Conservation (phyloP, 2,329 filamentous ascomycete genomes). For the Plenodomus biglobosus region DNA sequence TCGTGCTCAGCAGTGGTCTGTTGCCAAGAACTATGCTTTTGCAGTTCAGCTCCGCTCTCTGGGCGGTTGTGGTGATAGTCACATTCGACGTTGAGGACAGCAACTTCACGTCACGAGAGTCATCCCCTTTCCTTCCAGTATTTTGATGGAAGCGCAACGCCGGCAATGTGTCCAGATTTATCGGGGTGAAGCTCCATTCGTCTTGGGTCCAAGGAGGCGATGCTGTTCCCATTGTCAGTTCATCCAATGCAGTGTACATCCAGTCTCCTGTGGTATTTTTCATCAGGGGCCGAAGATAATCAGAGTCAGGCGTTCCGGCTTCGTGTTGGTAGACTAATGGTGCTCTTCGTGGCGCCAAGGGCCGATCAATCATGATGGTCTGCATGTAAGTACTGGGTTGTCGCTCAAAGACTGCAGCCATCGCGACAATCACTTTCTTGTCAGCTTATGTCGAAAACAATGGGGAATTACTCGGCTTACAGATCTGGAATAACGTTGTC, state of each 20-base stretch:
- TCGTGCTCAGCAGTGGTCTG: neutral
- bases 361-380: neutral
- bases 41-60: neutral
- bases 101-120: neutral
- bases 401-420: slow-evolving; percentile 9
- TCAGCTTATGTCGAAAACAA: neutral
- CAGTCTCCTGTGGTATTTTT: slow-evolving; percentile 3
- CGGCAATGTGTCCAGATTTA: neutral
- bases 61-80: slow-evolving; percentile 1
- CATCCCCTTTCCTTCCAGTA: neutral
- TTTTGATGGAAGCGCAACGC: neutral
- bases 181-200: slow-evolving; percentile 9
- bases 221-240: slow-evolving; percentile 1
- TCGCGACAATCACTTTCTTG: slow-evolving; percentile 5
- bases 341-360: neutral
- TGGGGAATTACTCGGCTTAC: neutral
- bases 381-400: slow-evolving; percentile 3
- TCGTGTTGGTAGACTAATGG: slow-evolving; percentile 2
- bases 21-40: neutral
- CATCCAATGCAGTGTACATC: slow-evolving; percentile 7
- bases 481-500: slow-evolving; percentile 5
- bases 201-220: slow-evolving; percentile 7
- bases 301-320: neutral
- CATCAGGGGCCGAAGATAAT: neutral
- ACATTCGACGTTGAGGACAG: slow-evolving; percentile 1